Conservation (phyloP, 306 rosid species). For the Oxytropis ochrocephala region DNA sequence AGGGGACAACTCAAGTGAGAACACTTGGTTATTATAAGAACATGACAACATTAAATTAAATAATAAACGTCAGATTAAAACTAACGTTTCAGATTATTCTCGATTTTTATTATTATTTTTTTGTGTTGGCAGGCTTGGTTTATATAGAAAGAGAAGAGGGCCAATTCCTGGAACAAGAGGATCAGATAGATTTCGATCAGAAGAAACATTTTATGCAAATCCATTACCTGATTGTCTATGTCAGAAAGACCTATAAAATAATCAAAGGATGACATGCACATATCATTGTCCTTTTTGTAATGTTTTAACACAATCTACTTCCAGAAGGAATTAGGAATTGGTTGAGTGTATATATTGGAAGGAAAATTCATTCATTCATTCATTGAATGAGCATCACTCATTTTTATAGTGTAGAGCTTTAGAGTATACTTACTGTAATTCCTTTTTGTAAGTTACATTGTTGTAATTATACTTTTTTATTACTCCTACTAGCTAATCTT, state of each 20-base stretch:
- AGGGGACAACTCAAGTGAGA: too few species aligned
- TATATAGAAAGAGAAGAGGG: constrained; percentile 83
- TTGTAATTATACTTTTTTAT: constrained; percentile 1
- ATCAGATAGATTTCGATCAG: constrained; percentile 81
- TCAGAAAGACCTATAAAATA: constrained; percentile 30
- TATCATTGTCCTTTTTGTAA: too few species aligned
- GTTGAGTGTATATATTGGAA: too few species aligned
- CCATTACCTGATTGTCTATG: constrained; percentile 91
- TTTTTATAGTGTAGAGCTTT: neutral
- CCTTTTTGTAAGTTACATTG: neutral
- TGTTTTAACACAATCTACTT: too few species aligned
- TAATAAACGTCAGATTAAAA: too few species aligned
- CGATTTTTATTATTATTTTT: neutral
- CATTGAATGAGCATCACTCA: neutral
- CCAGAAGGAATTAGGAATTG: too few species aligned
- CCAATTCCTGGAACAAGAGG: constrained; percentile 89
- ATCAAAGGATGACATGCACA: too few species aligned
- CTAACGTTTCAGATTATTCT: too few species aligned
- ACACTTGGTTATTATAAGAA: too few species aligned
- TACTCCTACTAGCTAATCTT: neutral
- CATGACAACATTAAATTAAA: too few species aligned
- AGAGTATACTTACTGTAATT: neutral
- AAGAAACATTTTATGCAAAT: constrained; percentile 84
- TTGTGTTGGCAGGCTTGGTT: constrained; percentile 59
- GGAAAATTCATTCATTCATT: constrained; percentile 20